Evolutionary conservation across 257 asterid species (phyloP), one percentile per base, ranked within the genome.

Genomic region (Scutellaria minor): DNA sequence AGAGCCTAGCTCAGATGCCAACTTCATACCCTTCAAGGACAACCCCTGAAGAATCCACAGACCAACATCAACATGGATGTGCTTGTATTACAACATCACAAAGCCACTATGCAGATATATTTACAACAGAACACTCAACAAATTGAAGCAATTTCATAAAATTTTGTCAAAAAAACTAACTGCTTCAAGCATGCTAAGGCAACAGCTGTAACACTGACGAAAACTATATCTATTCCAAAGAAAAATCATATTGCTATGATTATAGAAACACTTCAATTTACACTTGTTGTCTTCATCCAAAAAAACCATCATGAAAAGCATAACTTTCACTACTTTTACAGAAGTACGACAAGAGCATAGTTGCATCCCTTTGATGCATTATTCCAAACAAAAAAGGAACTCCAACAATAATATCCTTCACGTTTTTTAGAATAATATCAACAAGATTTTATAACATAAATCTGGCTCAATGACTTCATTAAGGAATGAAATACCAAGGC

Each of bases 1-100:
- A 31, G 61, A 51, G 54, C 46, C 71, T 31, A 57, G 22, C 46
- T 42, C 63, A 47, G 62, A 76, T 35, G 42, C 58, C 64, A 57
- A 58, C 55, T 48, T 64, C 64, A 58, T 22, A 50, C 41, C 65
- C 31, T 47, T 41, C 73, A 35, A 39, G 61, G 18, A 63, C 40
- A 22, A 55, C 41, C 61, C 65, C 60, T 13, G 46, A 47, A 62
- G 24, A 44, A 66, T 12, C 22, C 77, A 68, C 20, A 8, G 27
- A 42, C 46, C 15, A 18, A 14, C n/a, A 69, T 46, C 15, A 18
- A 14, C n/a, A 69, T 46, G 56, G 58, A 60, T 22, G 47, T 45
- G 60, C 79, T 62, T 52, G n/a, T 44, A 55, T 42, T 40, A 64
- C 31, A 57, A 37, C n/a, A 63, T 37, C 48, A 35, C 41, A 53